A percentile compares a stretch with the other conserved stretches of the same genome.
phyloP scores from a whole-genome alignment of 306 rosid species.

The Herpetospermum pedunculosum region DNA sequence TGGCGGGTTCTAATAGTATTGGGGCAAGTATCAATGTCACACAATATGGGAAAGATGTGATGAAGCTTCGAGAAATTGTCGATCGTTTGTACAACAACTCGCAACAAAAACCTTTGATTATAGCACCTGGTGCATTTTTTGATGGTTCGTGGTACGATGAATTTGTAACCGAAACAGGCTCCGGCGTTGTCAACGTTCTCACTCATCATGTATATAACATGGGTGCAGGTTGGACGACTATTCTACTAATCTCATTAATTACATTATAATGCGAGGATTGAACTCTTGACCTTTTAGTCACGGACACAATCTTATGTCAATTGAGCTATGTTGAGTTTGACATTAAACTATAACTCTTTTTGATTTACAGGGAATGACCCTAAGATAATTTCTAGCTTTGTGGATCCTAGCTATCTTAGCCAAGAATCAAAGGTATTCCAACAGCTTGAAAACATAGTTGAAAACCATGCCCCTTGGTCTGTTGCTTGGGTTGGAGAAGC shows the following conservation, averaged over 20 bases:
- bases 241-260: neutral
- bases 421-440: constrained; percentile 23
- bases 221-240: constrained; percentile 56
- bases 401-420: constrained; percentile 48
- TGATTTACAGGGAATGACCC: constrained; percentile 44
- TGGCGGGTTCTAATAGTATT: constrained; percentile 54
- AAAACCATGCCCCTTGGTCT: constrained; percentile 58
- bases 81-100: constrained; percentile 30
- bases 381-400: constrained; percentile 28
- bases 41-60: constrained; percentile 71
- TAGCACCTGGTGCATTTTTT: constrained; percentile 87
- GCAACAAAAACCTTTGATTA: constrained; percentile 34
- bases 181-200: constrained; percentile 36
- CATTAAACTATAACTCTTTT: neutral
- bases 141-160: constrained; percentile 46
- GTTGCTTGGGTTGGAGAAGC: constrained; percentile 93
- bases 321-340: too few species aligned
- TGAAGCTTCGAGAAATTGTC: constrained; percentile 38
- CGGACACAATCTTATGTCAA: too few species aligned
- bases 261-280: too few species aligned
- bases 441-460: constrained; percentile 35
- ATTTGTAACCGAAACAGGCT: constrained; percentile 52
- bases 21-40: constrained; percentile 56
- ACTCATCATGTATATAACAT: constrained; percentile 74
- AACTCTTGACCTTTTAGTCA: too few species aligned